Percentiles rank a stretch among this genome's conserved stretches.
These are phyloP conservation scores for Picea mariana DNA, from an alignment of 83 land plant species.

Conservation along the genomic window DNA sequence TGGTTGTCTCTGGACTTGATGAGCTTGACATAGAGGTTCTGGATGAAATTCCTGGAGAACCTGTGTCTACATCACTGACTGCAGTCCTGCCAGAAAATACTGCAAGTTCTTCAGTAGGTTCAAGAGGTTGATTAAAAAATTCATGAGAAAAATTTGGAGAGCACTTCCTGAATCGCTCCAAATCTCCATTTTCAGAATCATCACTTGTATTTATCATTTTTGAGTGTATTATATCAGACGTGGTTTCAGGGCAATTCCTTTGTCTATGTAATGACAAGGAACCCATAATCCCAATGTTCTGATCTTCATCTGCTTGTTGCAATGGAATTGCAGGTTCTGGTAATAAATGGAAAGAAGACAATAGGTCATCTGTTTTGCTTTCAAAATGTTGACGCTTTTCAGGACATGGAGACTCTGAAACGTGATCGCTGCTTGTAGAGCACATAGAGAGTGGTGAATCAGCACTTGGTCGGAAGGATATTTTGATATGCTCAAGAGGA, in stretches of 20 bases:
- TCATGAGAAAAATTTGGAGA: background rate
- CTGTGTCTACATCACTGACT: slow-evolving; percentile 17
- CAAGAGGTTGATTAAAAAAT: slow-evolving; percentile 11
- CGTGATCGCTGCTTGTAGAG: slow-evolving; percentile 13
- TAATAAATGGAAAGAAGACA: slow-evolving; percentile 63
- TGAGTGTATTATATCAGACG: background rate
- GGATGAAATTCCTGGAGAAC: slow-evolving; percentile 18
- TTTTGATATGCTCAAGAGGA: slow-evolving; percentile 13
- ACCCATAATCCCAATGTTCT: slow-evolving; percentile 9
- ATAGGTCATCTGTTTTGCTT: slow-evolving; percentile 23
- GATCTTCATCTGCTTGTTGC: slow-evolving; percentile 15
- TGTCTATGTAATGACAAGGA: slow-evolving; percentile 15
- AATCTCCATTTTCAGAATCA: slow-evolving; percentile 4
- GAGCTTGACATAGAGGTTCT: slow-evolving; percentile 8
- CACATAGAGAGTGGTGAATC: slow-evolving; percentile 19
- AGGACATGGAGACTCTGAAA: slow-evolving; percentile 35
- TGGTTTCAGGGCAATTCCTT: background rate
- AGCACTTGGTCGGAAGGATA: slow-evolving; percentile 8
- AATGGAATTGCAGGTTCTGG: slow-evolving; percentile 29
- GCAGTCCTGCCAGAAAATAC: slow-evolving; percentile 12
- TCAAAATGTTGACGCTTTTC: slow-evolving; percentile 21
- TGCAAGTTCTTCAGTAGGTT: slow-evolving; percentile 9
- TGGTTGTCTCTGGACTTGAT: slow-evolving; percentile 7
- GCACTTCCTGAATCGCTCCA: slow-evolving; percentile 1
- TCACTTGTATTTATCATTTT: slow-evolving; percentile 1